Evolutionary conservation across 805 yeast species (phyloP), one percentile per base, ranked within the genome.

Genomic region (Ogataea salicorniae): DNA sequence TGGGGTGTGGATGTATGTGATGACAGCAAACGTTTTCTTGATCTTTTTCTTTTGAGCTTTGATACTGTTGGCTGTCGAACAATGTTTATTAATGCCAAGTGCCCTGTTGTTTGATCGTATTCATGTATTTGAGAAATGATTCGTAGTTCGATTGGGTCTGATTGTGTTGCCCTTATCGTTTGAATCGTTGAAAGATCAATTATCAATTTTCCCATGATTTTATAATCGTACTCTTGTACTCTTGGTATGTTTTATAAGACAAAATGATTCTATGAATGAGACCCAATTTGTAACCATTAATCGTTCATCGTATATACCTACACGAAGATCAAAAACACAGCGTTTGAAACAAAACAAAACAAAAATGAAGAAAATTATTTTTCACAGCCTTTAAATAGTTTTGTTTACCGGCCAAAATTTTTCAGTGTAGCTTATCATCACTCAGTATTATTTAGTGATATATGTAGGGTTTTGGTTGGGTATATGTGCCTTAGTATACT

Each of bases 81-180:
- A 2, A 60, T 18, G 42, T 55, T 56, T 7, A 38, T 31, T 2
- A 61, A 33, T 14, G 41, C 38, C n/a, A 62, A 41, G 1, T 36
- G 14, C 0, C 61, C 64, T 6, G 49, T 26, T 18, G 40, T 31
- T n/a, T 29, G 33, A 42, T 60, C 47, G 43, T 58, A 63, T 1
- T 48, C 42, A 6, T 49, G 31, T 6, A 62, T 54, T 45, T 56
- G 61, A 1, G 51, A 59, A 15, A 63, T 46, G 1, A 63, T 42
- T 6, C 66, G 50, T 7, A 59, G 48, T 26, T 52, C 50, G 1
- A 31, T 31, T 16, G 62, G 57, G 1, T 46, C 34, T 2, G 44
- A 37, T 16, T 46, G 45, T 2, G 52, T 33, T 6, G 51, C 50
- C 7, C 22, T 13, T 1, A 58, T n/a, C 17, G 34, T 22, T 8